Conservation (phyloP, 2,329 filamentous ascomycete species). For the Akanthomyces muscarius region DNA sequence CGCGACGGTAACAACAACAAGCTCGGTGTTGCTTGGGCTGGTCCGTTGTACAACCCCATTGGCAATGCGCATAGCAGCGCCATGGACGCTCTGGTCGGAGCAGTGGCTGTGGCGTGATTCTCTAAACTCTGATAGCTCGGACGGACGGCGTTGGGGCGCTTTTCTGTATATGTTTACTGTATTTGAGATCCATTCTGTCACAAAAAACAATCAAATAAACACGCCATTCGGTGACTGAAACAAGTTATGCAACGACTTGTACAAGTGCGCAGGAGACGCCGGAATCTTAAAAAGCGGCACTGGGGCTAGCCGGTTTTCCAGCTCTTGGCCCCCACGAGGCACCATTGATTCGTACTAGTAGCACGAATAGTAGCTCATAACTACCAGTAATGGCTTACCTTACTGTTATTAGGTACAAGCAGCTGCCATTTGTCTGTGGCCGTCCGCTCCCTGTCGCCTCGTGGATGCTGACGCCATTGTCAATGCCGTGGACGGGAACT, state of each 20-base stretch:
- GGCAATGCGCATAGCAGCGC: conserved; percentile 62
- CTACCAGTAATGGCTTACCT: neutral
- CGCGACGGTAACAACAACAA: conserved; percentile 41
- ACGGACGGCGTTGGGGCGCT: neutral
- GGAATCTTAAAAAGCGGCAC: neutral
- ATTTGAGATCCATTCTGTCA: neutral
- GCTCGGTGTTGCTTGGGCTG: conserved; percentile 63
- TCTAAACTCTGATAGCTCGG: neutral
- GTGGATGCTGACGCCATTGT: neutral
- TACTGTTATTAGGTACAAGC: neutral
- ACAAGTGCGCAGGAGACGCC: neutral
- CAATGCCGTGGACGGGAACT: neutral
- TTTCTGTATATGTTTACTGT: neutral
- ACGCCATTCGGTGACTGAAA: neutral
- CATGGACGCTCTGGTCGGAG: conserved; percentile 64
- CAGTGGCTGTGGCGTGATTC: conserved; percentile 37
- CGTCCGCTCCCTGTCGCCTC: neutral
- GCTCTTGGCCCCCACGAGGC: neutral
- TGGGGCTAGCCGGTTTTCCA: neutral
- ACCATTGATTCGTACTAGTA: neutral
- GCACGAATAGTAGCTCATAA: neutral
- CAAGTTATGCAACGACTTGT: neutral
- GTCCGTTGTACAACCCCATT: conserved; percentile 49
- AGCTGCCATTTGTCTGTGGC: neutral
- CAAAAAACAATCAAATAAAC: neutral